Conservation (phyloP, 202 grass and related monocot species). For the Zoysia matrella region DNA sequence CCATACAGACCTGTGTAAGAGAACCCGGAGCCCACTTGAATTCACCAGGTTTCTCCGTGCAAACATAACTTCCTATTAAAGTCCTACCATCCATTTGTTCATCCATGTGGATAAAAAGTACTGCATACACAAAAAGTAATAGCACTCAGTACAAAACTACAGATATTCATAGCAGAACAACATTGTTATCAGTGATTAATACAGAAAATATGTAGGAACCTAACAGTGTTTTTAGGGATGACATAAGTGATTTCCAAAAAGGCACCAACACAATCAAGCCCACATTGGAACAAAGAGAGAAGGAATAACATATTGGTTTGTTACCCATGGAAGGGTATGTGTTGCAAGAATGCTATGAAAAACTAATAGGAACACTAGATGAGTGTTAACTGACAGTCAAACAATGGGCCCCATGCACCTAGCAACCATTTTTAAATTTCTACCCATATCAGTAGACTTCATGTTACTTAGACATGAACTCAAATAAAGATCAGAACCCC, state of each 20-base stretch:
- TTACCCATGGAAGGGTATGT: conserved; percentile 22
- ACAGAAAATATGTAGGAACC: conserved; percentile 21
- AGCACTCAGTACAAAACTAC: conserved; percentile 17
- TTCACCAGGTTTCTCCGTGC: conserved; percentile 87
- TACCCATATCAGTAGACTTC: background rate
- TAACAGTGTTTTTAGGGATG: background rate
- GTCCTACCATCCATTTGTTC: conserved; percentile 97
- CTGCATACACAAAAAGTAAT: conserved; percentile 54
- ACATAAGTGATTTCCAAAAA: conserved; percentile 13
- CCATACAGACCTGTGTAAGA: conserved; percentile 79
- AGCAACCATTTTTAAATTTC: background rate
- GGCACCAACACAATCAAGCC: conserved; percentile 18
- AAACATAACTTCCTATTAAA: conserved; percentile 88
- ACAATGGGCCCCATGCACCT: background rate
- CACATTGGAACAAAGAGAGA: conserved; percentile 2
- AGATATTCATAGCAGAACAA: conserved; percentile 13
- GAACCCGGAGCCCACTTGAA: conserved; percentile 96
- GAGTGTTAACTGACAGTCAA: background rate
- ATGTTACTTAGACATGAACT: conserved; percentile 21
- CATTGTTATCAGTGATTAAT: conserved; percentile 10
- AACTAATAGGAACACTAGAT: background rate
- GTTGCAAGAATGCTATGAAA: background rate
- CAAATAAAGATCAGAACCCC: conserved; percentile 12
- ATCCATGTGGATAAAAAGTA: conserved; percentile 91
- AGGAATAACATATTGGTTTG: conserved; percentile 1